Evolutionary conservation across 2,329 filamentous ascomycete genomes (phyloP), one percentile per base, ranked within the genome.

Genomic region (Xenoacremonium recifei): DNA sequence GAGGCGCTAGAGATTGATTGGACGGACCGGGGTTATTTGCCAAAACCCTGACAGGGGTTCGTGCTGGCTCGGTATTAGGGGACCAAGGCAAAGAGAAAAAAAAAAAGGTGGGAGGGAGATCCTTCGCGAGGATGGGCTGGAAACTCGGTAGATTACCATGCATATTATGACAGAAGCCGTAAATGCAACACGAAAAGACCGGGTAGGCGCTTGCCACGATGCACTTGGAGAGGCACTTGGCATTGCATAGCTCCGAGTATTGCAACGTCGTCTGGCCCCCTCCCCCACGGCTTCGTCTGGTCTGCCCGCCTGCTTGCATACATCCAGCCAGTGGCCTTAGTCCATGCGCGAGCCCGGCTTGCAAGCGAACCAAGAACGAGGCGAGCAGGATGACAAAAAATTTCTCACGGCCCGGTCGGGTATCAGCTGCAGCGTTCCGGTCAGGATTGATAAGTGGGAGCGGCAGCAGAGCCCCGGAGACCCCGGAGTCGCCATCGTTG

Each of bases 1-100:
- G 55, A 45, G 38, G 41, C 44, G 40, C 55, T 54, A 57, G 53
- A 45, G 42, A 44, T 35, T 57, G 55, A 58, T 58, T 58, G 55
- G 55, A 42, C n/a, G 42, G 39, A 40, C 48, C 45, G 42, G 37
- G 20, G 39, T 44, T 39, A 47, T 37, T 47, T 44, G 27, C 35
- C 33, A 38, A 44, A 29, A 35, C 9, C 18, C 34, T 16, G 19
- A 21, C 15, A 30, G 18, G 40, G 41, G 27, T 34, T 35, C 32
- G 34, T 39, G 45, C 19, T 21, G 21, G 15, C 16, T 35, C 21
- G 34, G 21, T 25, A 21, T 19, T 7, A 21, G 16, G 13, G 34
- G 20, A 21, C 19, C 13, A 23, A 9, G 6, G 7, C 6, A 16
- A 32, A 7, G 7, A 11, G 17, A n/a, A 6, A 18, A 34, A 12